Base-by-base conservation (phyloP, 345 rosid species). In the Cardamine resedifolia region DNA sequence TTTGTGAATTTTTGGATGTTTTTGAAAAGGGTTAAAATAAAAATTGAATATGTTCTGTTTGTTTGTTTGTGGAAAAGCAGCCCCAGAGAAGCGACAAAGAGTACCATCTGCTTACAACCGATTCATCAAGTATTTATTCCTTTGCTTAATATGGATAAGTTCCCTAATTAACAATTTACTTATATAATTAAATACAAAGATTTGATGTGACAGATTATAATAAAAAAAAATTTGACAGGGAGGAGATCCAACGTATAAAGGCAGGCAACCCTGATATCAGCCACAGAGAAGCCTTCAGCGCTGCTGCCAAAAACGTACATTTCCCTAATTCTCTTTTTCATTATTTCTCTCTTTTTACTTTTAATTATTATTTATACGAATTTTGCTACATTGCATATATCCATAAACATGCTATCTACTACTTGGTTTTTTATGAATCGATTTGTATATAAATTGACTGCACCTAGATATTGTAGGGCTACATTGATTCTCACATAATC, bases 41-140 rank as follows among this genome's bases (percentile, higher is more conserved):
- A 63, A 64, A 43, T 30, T 64, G 41, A 55, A 44, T 75, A 27
- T 81, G 81, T 79, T 70, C 80, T 66, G 69, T 58, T 56, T 76
- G 77, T 52, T 68, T 66, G 59, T 66, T 64, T 48, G 70, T 53
- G 64, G 43, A 41, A 78, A 76, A 74, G 78, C 96, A 94, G 98
- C 97, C 61, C 97, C 97, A 34, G 97, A 89, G 87, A 94, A 94
- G 87, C 81, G 98, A 81, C 97, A 86, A 80, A 88, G 97, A 88
- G 97, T 94, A 79, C 98, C 98, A 73, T 94, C 98, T 53, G 98
- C 98, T 62, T 94, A 94, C 88, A 94, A 94, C 79, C 91, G 98
- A 81, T 94, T 94, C 87, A 91, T 94, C 87, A 94, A 94, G 98
- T 94, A 76, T 79, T 86, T 71, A 64, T 65, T 74, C 56, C 48